phyloP scores from a whole-genome alignment of 148 eudicot species.

The Rhododendron henanense region DNA sequence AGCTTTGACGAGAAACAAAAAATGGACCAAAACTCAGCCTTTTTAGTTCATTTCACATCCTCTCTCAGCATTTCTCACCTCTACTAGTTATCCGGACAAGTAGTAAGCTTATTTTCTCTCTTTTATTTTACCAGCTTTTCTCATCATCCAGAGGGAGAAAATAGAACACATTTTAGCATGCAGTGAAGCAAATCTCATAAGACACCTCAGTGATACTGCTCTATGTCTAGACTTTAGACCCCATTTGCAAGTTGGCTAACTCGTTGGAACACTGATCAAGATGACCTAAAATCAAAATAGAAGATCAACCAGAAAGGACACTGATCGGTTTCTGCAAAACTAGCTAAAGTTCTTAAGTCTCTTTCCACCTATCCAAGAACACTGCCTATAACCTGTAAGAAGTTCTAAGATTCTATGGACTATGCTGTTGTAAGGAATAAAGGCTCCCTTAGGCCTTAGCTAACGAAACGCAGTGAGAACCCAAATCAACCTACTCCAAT shows the following conservation, averaged over 20 bases:
- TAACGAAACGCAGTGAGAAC: background rate
- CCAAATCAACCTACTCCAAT: background rate
- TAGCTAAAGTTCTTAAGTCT: background rate
- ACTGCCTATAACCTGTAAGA: background rate
- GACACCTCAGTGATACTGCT: background rate
- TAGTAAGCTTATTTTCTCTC: background rate
- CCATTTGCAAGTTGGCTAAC: background rate
- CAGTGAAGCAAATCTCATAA: background rate
- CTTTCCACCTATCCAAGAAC: constrained; percentile 1
- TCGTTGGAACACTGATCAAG: background rate
- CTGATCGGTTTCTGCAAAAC: background rate
- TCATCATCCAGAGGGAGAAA: background rate
- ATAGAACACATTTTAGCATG: background rate
- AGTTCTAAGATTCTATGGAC: background rate
- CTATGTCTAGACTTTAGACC: background rate
- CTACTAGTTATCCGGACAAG: background rate
- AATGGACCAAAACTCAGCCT: background rate
- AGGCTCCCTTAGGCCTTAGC: background rate
- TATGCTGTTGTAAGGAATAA: background rate
- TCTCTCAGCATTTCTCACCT: background rate
- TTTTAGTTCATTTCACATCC: background rate
- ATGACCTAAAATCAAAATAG: background rate
- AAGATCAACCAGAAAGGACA: background rate
- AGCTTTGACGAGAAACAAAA: background rate
- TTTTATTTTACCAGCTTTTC: background rate